phyloP scores from a whole-genome alignment of 345 rosid genomes.

The Gossypium stocksii region DNA sequence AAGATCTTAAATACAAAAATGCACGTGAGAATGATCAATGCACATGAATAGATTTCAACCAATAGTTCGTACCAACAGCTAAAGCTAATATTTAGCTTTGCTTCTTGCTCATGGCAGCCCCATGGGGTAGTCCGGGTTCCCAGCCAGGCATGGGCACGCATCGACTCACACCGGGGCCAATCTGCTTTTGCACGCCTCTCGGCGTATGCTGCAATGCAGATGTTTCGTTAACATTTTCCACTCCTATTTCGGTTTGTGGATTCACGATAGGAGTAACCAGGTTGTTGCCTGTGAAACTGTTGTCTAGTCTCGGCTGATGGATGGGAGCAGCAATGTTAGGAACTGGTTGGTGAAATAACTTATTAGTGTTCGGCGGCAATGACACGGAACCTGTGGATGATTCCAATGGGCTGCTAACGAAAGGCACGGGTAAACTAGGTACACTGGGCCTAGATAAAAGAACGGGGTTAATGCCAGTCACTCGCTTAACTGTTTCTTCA shows the following conservation, averaged over 20 bases:
- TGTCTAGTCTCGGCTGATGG: slow-evolving; percentile 31
- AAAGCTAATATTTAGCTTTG: slow-evolving; percentile 18
- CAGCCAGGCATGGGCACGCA: slow-evolving; percentile 21
- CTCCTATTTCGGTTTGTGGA: slow-evolving; percentile 12
- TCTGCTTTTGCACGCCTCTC: slow-evolving; percentile 2
- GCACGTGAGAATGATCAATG: background rate
- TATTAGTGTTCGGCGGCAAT: slow-evolving; percentile 32
- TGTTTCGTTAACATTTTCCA: slow-evolving; percentile 13
- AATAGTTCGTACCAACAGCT: background rate
- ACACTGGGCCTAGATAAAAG: slow-evolving; percentile 51
- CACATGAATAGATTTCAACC: background rate
- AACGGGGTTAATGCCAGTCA: slow-evolving; percentile 72
- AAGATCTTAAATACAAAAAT: slow-evolving; percentile 6
- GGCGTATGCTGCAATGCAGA: slow-evolving; percentile 24
- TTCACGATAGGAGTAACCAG: slow-evolving; percentile 22
- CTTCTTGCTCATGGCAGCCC: slow-evolving; percentile 14
- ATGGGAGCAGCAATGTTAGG: slow-evolving; percentile 28
- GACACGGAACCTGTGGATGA: slow-evolving; percentile 23
- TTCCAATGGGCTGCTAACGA: slow-evolving; percentile 28
- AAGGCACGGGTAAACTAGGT: slow-evolving; percentile 36
- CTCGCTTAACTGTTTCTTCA: slow-evolving; percentile 87
- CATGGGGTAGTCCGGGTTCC: slow-evolving; percentile 24
- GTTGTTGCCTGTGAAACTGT: slow-evolving; percentile 23
- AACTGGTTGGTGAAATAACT: slow-evolving; percentile 39
- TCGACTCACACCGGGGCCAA: slow-evolving; percentile 9